Conservation (phyloP, 805 yeast genomes). For the Candida andamanensis region DNA sequence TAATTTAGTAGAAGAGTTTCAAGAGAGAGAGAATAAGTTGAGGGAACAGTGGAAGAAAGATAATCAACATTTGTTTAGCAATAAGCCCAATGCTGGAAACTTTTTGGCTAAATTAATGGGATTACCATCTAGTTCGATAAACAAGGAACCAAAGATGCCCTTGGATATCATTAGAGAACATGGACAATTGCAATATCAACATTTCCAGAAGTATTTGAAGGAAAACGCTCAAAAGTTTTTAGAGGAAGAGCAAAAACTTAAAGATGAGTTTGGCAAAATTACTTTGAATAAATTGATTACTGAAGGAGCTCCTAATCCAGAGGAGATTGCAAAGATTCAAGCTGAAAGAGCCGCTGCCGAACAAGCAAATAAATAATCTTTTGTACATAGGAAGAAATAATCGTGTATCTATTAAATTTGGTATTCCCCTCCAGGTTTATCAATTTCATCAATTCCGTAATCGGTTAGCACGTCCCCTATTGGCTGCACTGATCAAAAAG, state of each 20-base stretch:
- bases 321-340: slow-evolving; percentile 47
- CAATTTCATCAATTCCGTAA: neutral
- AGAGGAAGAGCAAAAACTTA: slow-evolving; percentile 82
- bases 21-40: slow-evolving; percentile 67
- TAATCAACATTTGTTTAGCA: slow-evolving; percentile 31
- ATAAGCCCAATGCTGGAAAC: slow-evolving; percentile 40
- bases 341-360: slow-evolving; percentile 24
- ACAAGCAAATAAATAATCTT: slow-evolving; percentile 2
- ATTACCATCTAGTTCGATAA: slow-evolving; percentile 42
- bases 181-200: slow-evolving; percentile 84
- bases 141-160: slow-evolving; percentile 65
- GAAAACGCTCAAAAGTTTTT: slow-evolving; percentile 63
- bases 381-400: slow-evolving; percentile 1
- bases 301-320: slow-evolving; percentile 77
- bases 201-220: slow-evolving; percentile 59
- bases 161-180: slow-evolving; percentile 86
- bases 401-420: neutral
- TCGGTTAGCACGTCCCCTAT: neutral
- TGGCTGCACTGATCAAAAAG: neutral
- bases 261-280: slow-evolving; percentile 74
- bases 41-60: slow-evolving; percentile 67
- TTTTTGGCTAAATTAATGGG: slow-evolving; percentile 65
- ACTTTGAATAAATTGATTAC: slow-evolving; percentile 81
- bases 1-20: slow-evolving; percentile 73
- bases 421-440: neutral